These are phyloP conservation scores for Tilletia horrida DNA, from an alignment of 1,284 basidiomycete species.

Conservation along the genomic window DNA sequence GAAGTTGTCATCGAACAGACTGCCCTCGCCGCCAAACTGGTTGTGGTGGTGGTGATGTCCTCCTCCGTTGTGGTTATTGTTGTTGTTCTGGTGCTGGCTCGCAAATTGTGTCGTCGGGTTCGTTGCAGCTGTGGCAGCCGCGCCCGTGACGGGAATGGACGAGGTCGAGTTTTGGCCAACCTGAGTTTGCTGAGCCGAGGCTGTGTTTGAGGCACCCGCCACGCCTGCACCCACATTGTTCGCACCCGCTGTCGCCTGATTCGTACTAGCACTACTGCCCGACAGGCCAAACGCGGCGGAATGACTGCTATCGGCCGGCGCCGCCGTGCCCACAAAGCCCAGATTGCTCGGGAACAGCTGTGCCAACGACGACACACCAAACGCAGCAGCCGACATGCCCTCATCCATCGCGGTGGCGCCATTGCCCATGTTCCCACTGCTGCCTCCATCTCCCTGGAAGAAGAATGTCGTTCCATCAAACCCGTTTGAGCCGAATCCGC, in stretches of 20 bases:
- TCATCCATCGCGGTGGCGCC: not conserved
- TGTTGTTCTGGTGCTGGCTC: not conserved
- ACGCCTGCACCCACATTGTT: not conserved
- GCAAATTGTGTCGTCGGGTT: too few species aligned
- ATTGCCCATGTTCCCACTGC: too few species aligned
- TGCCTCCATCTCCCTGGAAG: too few species aligned
- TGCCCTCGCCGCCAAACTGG: constrained; percentile 14
- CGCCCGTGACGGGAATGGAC: too few species aligned
- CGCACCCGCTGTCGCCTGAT: not conserved
- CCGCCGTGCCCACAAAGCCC: constrained; percentile 5
- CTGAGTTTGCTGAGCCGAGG: not conserved
- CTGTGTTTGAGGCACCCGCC: not conserved
- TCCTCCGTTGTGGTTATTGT: not conserved
- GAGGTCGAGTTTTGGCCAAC: too few species aligned
- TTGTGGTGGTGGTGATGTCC: constrained; percentile 20
- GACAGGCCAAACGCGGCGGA: not conserved
- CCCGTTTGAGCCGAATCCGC: not conserved
- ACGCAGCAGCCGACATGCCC: constrained; percentile 7
- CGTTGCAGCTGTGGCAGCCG: too few species aligned
- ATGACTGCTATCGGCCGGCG: constrained; percentile 13
- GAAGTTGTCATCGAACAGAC: constrained; percentile 34
- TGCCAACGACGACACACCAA: not conserved
- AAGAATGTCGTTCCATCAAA: too few species aligned
- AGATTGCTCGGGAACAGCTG: constrained; percentile 15
- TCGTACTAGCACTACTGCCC: too few species aligned